A percentile compares a stretch with the other conserved stretches of the same genome.
phyloP scores from a whole-genome alignment of 495 filamentous ascomycete genomes.

The Talaromyces thailandensis region DNA sequence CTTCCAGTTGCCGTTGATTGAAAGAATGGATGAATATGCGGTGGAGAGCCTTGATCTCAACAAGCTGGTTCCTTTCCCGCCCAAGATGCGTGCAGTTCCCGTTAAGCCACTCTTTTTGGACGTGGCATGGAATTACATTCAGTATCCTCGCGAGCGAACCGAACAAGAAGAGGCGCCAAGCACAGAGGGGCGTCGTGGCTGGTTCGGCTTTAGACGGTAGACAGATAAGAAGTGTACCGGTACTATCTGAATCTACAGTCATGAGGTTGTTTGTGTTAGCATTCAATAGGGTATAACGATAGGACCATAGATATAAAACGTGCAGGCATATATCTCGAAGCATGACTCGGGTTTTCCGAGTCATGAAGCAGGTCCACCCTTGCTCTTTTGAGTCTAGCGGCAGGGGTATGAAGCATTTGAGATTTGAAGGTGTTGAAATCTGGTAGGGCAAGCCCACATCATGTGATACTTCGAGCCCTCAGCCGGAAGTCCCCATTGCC shows the following conservation, averaged over 20 bases:
- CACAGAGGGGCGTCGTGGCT: slow-evolving; percentile 64
- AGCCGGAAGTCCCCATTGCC: background rate
- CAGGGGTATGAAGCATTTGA: background rate
- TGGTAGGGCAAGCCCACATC: background rate
- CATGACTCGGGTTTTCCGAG: background rate
- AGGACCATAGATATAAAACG: too few species aligned
- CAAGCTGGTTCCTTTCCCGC: slow-evolving; percentile 81
- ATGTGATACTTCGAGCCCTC: background rate
- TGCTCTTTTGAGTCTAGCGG: background rate
- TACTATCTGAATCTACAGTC: background rate
- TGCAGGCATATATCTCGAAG: background rate
- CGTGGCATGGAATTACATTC: slow-evolving; percentile 96
- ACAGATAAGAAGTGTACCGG: background rate
- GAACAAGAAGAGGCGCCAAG: slow-evolving; percentile 48
- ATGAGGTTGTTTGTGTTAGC: background rate
- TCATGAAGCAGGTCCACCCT: background rate
- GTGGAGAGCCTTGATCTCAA: slow-evolving; percentile 55
- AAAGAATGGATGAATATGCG: slow-evolving; percentile 67
- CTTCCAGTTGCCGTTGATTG: slow-evolving; percentile 48
- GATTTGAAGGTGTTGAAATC: too few species aligned
- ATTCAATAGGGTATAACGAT: background rate
- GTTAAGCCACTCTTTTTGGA: slow-evolving; percentile 96
- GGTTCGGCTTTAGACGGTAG: slow-evolving; percentile 83
- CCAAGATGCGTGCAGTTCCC: slow-evolving; percentile 69
- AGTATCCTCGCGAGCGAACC: slow-evolving; percentile 60